A percentile compares a stretch with the other conserved stretches of the same genome.
Conservation (phyloP, 108 stramenopile genomes). For the Cyclotella atomus region DNA sequence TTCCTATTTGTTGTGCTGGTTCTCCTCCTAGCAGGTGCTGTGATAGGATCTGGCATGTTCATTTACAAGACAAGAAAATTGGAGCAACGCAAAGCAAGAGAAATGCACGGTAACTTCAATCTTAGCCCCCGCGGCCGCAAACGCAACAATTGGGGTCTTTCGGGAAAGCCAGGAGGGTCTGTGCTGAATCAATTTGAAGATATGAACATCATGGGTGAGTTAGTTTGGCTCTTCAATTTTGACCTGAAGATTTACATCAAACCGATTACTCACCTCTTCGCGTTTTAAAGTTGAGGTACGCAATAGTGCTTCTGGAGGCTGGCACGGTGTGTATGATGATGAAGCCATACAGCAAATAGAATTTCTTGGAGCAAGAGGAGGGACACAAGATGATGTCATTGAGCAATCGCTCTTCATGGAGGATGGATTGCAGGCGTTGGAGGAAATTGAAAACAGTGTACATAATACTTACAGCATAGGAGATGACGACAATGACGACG, state of each 20-base stretch:
- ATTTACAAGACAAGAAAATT: constrained; percentile 1
- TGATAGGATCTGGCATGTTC: neutral
- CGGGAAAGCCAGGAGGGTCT: constrained; percentile 9
- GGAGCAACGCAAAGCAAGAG: neutral
- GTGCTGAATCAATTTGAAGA: constrained; percentile 24
- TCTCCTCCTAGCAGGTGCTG: neutral
- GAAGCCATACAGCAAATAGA: constrained; percentile 35
- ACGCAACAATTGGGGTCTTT: constrained; percentile 19
- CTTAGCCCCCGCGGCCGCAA: constrained; percentile 2
- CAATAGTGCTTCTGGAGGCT: constrained; percentile 39
- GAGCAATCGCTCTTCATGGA: constrained; percentile 54
- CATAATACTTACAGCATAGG: constrained; percentile 38
- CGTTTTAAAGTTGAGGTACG: constrained; percentile 44
- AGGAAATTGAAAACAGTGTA: constrained; percentile 44
- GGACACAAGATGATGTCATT: constrained; percentile 22
- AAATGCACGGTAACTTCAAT: constrained; percentile 1
- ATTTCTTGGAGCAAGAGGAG: constrained; percentile 26
- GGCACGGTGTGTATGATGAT: constrained; percentile 43
- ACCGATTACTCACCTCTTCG: neutral
- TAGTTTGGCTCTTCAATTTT: neutral
- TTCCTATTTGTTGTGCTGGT: constrained; percentile 6
- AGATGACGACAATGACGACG: constrained; percentile 27
- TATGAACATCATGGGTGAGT: constrained; percentile 26
- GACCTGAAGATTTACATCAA: neutral
- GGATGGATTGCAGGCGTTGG: constrained; percentile 40